phyloP scores from a whole-genome alignment of 352 stramenopile species.

The Globisporangium cylindrosporum region DNA sequence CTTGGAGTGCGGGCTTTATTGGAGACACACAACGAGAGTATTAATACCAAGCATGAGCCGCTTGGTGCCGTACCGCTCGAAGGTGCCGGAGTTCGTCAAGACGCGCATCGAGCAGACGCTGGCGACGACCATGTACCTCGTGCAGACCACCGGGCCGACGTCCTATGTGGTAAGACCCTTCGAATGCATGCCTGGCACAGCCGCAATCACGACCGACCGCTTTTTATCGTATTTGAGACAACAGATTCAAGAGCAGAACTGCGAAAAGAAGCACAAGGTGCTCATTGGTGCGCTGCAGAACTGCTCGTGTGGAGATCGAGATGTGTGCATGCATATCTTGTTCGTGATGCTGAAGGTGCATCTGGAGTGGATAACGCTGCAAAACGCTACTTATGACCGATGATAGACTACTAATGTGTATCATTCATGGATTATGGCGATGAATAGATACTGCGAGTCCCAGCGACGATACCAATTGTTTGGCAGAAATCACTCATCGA shows the following conservation, averaged over 20 bases:
- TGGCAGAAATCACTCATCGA: constrained; percentile 87
- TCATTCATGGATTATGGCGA: neutral
- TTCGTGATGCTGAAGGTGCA: constrained; percentile 85
- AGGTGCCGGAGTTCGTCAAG: constrained; percentile 42
- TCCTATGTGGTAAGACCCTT: constrained; percentile 55
- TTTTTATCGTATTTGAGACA: neutral
- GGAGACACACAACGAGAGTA: neutral
- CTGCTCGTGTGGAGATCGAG: constrained; percentile 67
- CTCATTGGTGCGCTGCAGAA: constrained; percentile 67
- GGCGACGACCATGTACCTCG: constrained; percentile 71
- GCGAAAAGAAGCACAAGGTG: constrained; percentile 75
- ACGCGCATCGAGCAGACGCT: constrained; percentile 67
- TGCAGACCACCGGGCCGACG: constrained; percentile 73
- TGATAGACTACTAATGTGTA: neutral
- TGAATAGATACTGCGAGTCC: constrained; percentile 61
- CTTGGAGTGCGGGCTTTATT: neutral
- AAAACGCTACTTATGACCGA: neutral
- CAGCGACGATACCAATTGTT: constrained; percentile 57
- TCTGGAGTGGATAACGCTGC: neutral
- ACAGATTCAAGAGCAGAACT: constrained; percentile 74
- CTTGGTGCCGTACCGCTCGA: constrained; percentile 59
- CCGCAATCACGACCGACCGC: neutral
- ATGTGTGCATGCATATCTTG: constrained; percentile 83
- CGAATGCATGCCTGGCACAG: neutral
- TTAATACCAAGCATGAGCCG: constrained; percentile 41